Conservation (phyloP, 176 grass and related monocot species). For the Eragrostis curvula region DNA sequence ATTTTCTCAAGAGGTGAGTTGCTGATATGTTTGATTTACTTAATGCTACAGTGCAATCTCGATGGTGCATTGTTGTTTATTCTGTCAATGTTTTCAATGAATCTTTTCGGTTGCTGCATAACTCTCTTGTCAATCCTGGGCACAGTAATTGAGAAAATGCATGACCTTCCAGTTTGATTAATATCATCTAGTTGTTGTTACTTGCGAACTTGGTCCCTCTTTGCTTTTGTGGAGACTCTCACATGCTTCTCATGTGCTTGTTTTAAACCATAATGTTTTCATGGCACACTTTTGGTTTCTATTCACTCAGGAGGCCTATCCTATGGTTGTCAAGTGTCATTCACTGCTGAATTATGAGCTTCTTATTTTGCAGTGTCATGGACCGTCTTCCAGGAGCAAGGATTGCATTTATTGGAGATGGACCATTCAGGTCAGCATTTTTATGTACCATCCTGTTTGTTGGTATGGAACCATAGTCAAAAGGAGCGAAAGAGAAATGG, state of each 20-base stretch:
- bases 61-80: background rate
- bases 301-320: background rate
- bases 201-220: background rate
- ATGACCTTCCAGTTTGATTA: background rate
- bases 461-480: background rate
- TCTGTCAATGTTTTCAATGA: background rate
- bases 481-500: background rate
- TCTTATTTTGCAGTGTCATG: slow-evolving; percentile 59
- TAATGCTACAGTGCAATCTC: background rate
- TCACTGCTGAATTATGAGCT: background rate
- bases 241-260: slow-evolving; percentile 5
- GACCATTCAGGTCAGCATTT: slow-evolving; percentile 55
- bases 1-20: slow-evolving; percentile 88
- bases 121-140: background rate
- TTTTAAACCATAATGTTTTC: background rate
- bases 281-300: slow-evolving; percentile 12
- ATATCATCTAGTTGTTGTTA: background rate
- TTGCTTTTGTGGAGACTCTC: background rate
- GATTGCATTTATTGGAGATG: slow-evolving; percentile 69
- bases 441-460: background rate
- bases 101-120: background rate
- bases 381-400: slow-evolving; percentile 64
- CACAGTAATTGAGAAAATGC: background rate
- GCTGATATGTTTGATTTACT: background rate
- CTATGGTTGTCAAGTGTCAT: background rate